Evolutionary conservation across 352 stramenopile species (phyloP).

Genomic region (Pythium graminicola): DNA sequence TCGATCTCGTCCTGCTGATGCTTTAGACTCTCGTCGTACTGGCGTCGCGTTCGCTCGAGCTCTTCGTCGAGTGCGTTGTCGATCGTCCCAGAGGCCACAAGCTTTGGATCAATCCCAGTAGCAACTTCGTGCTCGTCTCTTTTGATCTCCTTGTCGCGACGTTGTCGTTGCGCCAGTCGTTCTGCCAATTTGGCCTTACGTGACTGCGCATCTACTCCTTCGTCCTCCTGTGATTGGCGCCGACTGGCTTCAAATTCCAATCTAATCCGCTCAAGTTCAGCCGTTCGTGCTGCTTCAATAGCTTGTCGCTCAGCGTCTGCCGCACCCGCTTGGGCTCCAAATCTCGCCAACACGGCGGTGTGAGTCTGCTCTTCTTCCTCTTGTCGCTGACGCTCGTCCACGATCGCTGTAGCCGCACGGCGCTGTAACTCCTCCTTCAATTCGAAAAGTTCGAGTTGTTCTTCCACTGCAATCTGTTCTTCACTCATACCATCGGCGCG

Average conservation of each 20-base stretch:
- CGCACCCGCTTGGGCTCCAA: neutral
- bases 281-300: constrained; percentile 12
- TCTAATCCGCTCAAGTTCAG: constrained; percentile 24
- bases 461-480: neutral
- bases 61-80: constrained; percentile 5
- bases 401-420: neutral
- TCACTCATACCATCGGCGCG: neutral
- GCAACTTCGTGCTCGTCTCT: neutral
- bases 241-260: constrained; percentile 13
- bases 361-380: constrained; percentile 11
- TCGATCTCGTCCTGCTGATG: constrained; percentile 4
- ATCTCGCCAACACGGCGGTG: neutral
- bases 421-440: constrained; percentile 16
- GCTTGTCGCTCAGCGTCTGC: constrained; percentile 5
- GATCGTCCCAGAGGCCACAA: neutral
- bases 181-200: constrained; percentile 4
- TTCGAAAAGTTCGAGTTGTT: neutral
- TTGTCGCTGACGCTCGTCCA: neutral
- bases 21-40: constrained; percentile 10
- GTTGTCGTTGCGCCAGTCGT: constrained; percentile 1
- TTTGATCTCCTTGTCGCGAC: neutral
- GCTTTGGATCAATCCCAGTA: neutral
- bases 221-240: neutral
- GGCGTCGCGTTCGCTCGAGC: constrained; percentile 1
- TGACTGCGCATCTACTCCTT: neutral